Base-by-base conservation (phyloP, 2,329 filamentous ascomycete species). In the Aureobasidium subglaciale region DNA sequence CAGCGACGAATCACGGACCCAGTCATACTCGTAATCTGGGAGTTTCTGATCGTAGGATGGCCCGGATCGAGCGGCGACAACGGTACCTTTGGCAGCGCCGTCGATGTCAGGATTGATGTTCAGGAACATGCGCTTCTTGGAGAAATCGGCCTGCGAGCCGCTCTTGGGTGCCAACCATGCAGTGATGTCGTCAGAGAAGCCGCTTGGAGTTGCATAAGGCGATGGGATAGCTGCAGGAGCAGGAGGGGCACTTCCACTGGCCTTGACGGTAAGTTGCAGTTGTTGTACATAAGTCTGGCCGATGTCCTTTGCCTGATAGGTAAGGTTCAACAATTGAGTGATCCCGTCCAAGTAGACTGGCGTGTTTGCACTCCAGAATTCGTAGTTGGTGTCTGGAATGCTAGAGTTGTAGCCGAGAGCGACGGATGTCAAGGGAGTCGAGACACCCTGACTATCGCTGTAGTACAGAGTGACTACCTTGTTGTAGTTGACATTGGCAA, bases 11-110 rank as follows among this genome's bases (percentile, higher is more conserved):
- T 67, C 65, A 42, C 65, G 58, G 2, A 67, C 64, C 65, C 67
- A 69, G 50, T 66, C 64, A 56, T 69, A 69, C n/a, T 61, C 62
- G 57, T 68, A 68, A 45, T 67, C 63, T 8, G 66, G 66, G 13
- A 61, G 41, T 11, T 59, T 62, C 24, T 64, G 61, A 5, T 58
- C 55, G 54, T 64, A 66, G 20, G 46, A 60, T 2, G 63, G 63
- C 18, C 62, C 63, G 38, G 64, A 66, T 16, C 64, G 61, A 34
- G 65, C 65, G 3, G 67, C 67, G 15, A 68, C 63, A 10, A 68
- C 65, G 1, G 63, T 63, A 5, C 67, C 67, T 50, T 62, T 58
- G 7, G 59, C 65, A 18, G 63, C 65, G 8, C 63, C 65, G 18
- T 56, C 43, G 20, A 67, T 58, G 29, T 58, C 56, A 3, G 65